Base-by-base conservation (phyloP, 345 rosid genomes). In the Brassica carinata region DNA sequence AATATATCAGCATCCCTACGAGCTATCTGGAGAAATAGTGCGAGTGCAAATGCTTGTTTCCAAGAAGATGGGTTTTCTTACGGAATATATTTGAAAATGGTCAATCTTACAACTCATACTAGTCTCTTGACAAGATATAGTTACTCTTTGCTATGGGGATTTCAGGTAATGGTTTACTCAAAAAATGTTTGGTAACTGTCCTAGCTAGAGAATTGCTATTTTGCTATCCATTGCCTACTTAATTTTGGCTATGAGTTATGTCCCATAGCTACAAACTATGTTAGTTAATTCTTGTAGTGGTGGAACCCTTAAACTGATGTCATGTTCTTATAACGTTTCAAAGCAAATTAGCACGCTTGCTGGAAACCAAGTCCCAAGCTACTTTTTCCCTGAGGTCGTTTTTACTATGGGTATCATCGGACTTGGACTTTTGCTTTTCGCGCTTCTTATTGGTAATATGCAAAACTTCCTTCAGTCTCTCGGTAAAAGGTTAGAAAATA, bases 91-190 rank as follows among this genome's bases (percentile, higher is more conserved):
- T 0, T 0, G 0, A 81, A 77, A 31, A 85, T 89, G 5, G 92
- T 92, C 78, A 84, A 76, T 38, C 97, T 94, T 67, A 90, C 97
- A 9, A 59, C 80, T 55, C 6, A 83, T 66, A 0, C 18, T 31
- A 87, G 79, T 57, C 17, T 89, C 33, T 23, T 76, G 81, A 90
- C 83, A 11, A 88, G 92, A 94, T 94, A 91, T 36, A 67, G 84
- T 64, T 94, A 86, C 85, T 89, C 97, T 9, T 76, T 94, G 69
- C 89, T 90, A 71, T 94, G 97, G 98, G 98, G 98, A 59, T 94
- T 94, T 75, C 98, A 92, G 95, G 98, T 92, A 88, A 57, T 14
- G 33, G 40, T 59, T 40, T 27, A 17, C 7, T 57, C 40, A 73
- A 9, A 48, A n/a, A 61, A 31, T 61, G 65, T 61, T 23, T 61